Percentiles rank a stretch among this genome's conserved stretches.
Evolutionary conservation across 139 green algal genomes (phyloP).

Genomic region (Chlamydomonas applanata): DNA sequence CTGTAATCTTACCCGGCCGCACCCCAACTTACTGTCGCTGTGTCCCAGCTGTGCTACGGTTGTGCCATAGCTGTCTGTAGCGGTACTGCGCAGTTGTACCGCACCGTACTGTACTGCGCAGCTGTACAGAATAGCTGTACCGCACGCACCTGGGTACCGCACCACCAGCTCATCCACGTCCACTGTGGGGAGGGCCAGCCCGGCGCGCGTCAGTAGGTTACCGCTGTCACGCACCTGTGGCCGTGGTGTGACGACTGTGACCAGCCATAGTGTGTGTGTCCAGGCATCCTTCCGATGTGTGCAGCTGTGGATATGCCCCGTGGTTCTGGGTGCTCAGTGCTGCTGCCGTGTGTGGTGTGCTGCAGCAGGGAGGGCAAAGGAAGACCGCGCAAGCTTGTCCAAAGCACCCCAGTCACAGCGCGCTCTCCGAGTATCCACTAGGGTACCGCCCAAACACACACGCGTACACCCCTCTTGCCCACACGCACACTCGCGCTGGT

Average conservation of each 20-base stretch:
- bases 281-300: no score
- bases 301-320: no score
- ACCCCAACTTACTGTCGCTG: background rate
- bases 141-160: background rate
- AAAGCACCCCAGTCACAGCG: background rate
- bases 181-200: conserved; percentile 66
- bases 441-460: no score
- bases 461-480: background rate
- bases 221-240: conserved; percentile 69
- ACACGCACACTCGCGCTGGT: no score
- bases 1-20: no score
- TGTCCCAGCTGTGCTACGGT: background rate
- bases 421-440: no score
- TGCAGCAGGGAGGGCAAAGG: background rate
- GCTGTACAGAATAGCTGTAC: background rate
- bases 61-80: background rate
- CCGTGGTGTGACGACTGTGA: background rate
- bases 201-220: conserved; percentile 67
- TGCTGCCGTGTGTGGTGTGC: background rate
- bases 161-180: conserved; percentile 58
- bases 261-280: no score
- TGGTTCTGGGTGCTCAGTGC: no score
- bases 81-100: no score
- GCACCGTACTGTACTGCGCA: background rate
- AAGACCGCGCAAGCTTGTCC: background rate